Conservation (phyloP, 139 green algal genomes). For the Deuterostichococcus epilithicus region DNA sequence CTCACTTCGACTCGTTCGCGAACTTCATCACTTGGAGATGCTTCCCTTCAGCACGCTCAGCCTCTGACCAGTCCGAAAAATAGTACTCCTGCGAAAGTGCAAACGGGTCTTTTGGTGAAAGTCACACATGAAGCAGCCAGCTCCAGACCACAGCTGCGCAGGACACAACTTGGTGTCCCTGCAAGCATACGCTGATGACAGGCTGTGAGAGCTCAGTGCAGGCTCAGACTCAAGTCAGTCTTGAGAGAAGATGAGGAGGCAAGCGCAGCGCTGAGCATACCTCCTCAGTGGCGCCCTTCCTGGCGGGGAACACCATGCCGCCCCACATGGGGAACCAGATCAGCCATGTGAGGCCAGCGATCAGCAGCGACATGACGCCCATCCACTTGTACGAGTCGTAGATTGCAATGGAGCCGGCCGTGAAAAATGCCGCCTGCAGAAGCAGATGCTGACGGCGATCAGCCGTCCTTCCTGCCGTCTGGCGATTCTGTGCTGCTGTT, state of each 20-base stretch:
- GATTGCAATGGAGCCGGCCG: constrained; percentile 29
- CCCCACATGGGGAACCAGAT: constrained; percentile 95
- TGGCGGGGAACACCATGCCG: constrained; percentile 69
- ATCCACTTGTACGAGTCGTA: constrained; percentile 80
- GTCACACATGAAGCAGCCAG: background rate
- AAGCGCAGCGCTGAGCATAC: constrained; percentile 56
- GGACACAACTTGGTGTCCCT: background rate
- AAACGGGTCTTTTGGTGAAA: too few species aligned
- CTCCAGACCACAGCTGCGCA: background rate
- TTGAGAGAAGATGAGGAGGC: background rate
- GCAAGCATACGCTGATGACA: too few species aligned
- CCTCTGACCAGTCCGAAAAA: constrained; percentile 43
- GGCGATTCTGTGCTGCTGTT: background rate
- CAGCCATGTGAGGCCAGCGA: constrained; percentile 49
- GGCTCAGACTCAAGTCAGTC: background rate
- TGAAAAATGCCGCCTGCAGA: background rate
- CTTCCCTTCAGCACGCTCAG: constrained; percentile 44
- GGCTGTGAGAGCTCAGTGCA: background rate
- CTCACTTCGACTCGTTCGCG: background rate
- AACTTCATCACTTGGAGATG: constrained; percentile 16
- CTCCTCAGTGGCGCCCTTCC: constrained; percentile 68
- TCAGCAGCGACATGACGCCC: constrained; percentile 77
- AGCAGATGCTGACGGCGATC: background rate
- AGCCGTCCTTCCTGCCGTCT: too few species aligned
- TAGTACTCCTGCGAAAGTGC: constrained; percentile 72